Evolutionary conservation across 345 rosid species (phyloP), one percentile per base, ranked within the genome.

Genomic region (Physaria fendleri): DNA sequence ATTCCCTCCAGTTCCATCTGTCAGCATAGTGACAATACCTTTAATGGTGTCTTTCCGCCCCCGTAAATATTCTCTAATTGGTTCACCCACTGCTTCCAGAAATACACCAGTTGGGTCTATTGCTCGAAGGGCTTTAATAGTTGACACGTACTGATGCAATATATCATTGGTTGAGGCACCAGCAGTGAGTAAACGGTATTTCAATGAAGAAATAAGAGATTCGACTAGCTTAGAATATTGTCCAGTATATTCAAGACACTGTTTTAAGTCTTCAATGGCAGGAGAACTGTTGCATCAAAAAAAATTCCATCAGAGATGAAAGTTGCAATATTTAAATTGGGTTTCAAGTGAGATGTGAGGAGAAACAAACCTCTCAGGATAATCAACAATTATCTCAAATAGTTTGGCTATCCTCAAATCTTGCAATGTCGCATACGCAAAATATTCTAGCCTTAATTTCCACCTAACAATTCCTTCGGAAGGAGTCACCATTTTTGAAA

Each of bases 101-200:
- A 93, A 87, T 44, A 93, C 79, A 69, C 95, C 97, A 65, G 95
- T 79, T 32, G 95, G 94, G 60, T 93, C 94, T 66, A 93, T 83
- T 28, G 95, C 88, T 57, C 97, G 78, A 59, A 93, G 82, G 62
- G 97, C 99, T 77, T 85, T 93, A 55, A 93, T 89, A 25, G 99
- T 93, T 29, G 95, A 93, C 58, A 93, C 94, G 57, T 93, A 93
- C 59, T 93, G 99, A 74, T 87, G 99, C 74, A 93, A 65, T 79
- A 93, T 93, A 76, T 93, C 99, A 89, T 88, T 93, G 52, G 99
- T 89, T 59, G 99, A 93, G 72, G 95, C 99, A 38, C 99, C 97
- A 9, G 99, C 99, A 65, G 99, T 89, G 25, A 93, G 99, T 70
- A 93, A 71, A 40, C 97, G 91, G 53, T 81, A 85, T 73, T 78